These are phyloP conservation scores for Smithsoniella earleae DNA, from an alignment of 163 green algal genomes.

Conservation along the genomic window DNA sequence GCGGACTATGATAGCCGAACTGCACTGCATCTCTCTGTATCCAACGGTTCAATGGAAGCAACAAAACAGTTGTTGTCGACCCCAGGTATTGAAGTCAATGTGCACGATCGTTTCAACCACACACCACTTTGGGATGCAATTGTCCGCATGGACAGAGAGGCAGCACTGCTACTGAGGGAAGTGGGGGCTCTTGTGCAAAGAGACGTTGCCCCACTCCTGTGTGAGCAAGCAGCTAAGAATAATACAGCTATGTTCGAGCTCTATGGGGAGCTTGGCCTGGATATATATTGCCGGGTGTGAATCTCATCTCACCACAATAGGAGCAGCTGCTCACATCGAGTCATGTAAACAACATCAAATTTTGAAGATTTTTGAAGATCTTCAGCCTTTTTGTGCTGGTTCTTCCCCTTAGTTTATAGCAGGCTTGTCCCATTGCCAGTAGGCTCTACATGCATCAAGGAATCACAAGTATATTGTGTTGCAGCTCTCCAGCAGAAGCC, in stretches of 20 bases:
- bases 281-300: background rate
- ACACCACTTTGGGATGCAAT: slow-evolving; percentile 17
- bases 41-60: background rate
- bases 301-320: no score
- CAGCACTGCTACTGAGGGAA: background rate
- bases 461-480: background rate
- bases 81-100: background rate
- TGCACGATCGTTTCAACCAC: background rate
- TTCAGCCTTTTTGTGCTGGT: no score
- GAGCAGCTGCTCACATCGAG: no score
- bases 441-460: background rate
- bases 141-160: background rate
- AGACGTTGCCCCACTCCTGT: background rate
- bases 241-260: background rate
- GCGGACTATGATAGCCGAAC: background rate
- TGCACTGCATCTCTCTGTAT: background rate
- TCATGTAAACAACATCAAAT: no score
- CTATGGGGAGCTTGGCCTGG: background rate
- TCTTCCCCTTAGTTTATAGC: background rate
- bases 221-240: background rate
- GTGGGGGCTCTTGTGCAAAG: background rate
- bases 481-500: no score
- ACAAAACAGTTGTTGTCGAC: background rate
- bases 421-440: background rate
- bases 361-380: background rate